These are phyloP conservation scores for Cyclocybe aegerita DNA, from an alignment of 768 basidiomycete species.

Conservation along the genomic window DNA sequence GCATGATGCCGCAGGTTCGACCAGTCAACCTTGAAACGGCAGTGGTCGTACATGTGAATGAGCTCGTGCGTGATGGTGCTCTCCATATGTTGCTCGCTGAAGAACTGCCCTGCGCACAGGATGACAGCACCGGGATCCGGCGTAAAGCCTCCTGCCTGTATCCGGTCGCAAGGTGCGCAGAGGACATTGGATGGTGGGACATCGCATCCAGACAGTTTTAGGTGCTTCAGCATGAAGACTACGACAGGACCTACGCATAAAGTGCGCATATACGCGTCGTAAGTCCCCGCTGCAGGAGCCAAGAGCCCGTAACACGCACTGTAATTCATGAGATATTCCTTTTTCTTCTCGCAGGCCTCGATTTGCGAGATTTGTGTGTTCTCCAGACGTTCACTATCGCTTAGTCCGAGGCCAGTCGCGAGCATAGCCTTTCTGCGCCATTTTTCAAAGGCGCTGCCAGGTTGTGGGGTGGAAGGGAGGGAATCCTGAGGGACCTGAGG, in stretches of 20 bases:
- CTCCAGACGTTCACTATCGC: conserved; percentile 43
- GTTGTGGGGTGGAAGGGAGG: conserved; percentile 20
- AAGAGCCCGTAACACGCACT: conserved; percentile 45
- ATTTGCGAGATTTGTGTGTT: conserved; percentile 36
- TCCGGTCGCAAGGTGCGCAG: conserved; percentile 79
- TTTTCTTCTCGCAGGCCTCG: conserved; percentile 65
- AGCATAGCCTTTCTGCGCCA: conserved; percentile 48
- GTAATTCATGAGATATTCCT: conserved; percentile 62
- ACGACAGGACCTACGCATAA: conserved; percentile 71
- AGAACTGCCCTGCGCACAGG: conserved; percentile 83
- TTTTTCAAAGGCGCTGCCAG: conserved; percentile 42
- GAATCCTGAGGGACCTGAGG: conserved; percentile 13
- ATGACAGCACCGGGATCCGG: conserved; percentile 78
- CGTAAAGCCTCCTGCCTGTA: conserved; percentile 78
- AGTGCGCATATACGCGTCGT: not conserved
- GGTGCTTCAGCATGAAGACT: conserved; percentile 89
- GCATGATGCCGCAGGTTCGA: conserved; percentile 89
- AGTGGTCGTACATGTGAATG: conserved; percentile 93
- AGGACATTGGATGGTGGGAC: conserved; percentile 73
- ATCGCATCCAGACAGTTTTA: conserved; percentile 70
- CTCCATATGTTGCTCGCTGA: conserved; percentile 86
- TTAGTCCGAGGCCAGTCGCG: conserved; percentile 47
- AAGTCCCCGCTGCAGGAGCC: conserved; percentile 4
- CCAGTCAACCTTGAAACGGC: conserved; percentile 94
- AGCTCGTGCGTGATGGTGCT: conserved; percentile 92